Conservation (phyloP, 1,284 basidiomycete species). For the Rhodotorula sp. region DNA sequence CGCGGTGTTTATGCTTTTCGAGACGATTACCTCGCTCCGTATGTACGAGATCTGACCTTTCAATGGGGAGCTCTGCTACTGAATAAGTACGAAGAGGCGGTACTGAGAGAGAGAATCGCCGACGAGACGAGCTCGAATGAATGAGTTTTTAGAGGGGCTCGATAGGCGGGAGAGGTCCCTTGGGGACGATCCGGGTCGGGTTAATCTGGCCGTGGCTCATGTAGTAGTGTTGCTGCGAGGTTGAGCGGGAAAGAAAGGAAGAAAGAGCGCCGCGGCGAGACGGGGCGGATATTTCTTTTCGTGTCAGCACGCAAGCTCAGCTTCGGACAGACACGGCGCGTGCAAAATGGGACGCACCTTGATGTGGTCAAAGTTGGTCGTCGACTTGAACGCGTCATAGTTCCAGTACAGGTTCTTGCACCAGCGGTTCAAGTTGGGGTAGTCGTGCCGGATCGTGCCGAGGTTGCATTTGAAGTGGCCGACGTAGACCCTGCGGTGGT, state of each 20-base stretch:
- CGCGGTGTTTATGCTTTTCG: too few species aligned
- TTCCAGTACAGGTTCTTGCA: constrained; percentile 87
- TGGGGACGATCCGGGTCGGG: constrained; percentile 63
- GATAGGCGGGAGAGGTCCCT: constrained; percentile 11
- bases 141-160: constrained; percentile 1
- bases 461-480: constrained; percentile 94
- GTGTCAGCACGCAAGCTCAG: too few species aligned
- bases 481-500: constrained; percentile 44
- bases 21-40: too few species aligned
- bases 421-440: constrained; percentile 76
- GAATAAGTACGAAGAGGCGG: too few species aligned
- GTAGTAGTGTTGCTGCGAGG: constrained; percentile 68
- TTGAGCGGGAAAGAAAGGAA: constrained; percentile 54
- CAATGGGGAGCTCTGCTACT: too few species aligned
- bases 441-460: constrained; percentile 63
- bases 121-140: too few species aligned
- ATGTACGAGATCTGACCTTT: too few species aligned
- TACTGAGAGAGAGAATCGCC: too few species aligned
- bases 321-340: too few species aligned
- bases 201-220: constrained; percentile 73
- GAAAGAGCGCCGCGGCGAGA: neutral
- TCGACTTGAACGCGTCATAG: constrained; percentile 78
- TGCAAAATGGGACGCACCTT: constrained; percentile 48
- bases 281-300: too few species aligned
- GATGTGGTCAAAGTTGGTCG: constrained; percentile 72